These are phyloP conservation scores for Aspergillus bertholletiae DNA, from an alignment of 495 filamentous ascomycete genomes.

Conservation along the genomic window DNA sequence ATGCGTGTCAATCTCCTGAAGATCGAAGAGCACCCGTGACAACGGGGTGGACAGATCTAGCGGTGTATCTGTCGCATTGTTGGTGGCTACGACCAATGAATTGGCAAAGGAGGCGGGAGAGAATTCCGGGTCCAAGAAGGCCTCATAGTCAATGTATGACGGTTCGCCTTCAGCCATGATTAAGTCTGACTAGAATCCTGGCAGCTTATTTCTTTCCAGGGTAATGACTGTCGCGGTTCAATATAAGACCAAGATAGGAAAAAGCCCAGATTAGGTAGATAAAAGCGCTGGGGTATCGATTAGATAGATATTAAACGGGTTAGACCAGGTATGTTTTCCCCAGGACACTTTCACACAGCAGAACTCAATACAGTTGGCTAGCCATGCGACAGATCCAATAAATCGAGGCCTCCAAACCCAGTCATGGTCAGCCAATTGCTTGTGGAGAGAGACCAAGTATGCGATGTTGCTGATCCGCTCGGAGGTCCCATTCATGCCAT, in stretches of 20 bases:
- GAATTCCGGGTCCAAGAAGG: slow-evolving; percentile 83
- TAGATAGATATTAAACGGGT: not conserved
- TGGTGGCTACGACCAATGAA: slow-evolving; percentile 80
- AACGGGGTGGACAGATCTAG: slow-evolving; percentile 92
- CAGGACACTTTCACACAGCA: not conserved
- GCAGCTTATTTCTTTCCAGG: not conserved
- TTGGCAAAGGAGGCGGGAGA: slow-evolving; percentile 80
- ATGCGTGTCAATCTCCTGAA: slow-evolving; percentile 95
- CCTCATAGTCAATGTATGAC: slow-evolving; percentile 95
- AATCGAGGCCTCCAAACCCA: not conserved
- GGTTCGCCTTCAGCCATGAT: slow-evolving; percentile 46
- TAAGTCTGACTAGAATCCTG: not conserved
- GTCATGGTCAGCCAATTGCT: not conserved
- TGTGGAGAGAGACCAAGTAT: not conserved
- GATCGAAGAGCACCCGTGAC: slow-evolving; percentile 91
- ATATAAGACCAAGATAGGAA: not conserved
- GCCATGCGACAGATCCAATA: not conserved
- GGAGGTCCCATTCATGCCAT: not conserved
- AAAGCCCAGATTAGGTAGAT: not conserved
- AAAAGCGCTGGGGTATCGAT: no score
- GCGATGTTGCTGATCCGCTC: not conserved
- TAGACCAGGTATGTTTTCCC: not conserved
- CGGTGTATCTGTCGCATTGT: slow-evolving; percentile 85
- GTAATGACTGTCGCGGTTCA: not conserved
- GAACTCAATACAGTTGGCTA: not conserved